phyloP scores from a whole-genome alignment of 768 basidiomycete species.

The Rhizopogon vesiculosus region DNA sequence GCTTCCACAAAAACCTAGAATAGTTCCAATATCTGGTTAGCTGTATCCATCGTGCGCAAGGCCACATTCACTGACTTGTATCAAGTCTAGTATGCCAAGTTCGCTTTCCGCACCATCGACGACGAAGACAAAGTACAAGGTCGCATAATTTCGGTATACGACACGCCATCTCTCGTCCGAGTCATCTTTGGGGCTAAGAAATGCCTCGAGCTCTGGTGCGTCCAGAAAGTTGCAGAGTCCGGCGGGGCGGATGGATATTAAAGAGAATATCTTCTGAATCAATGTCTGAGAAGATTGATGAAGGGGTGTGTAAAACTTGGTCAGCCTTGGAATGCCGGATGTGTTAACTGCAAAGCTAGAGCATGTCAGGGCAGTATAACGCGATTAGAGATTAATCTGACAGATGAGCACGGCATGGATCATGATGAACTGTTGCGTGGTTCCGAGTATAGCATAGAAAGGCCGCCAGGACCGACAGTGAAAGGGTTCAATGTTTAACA shows the following conservation, averaged over 20 bases:
- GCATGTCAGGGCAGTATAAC: constrained; percentile 14
- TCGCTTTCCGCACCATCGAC: constrained; percentile 97
- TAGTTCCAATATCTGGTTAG: not conserved
- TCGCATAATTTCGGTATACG: constrained; percentile 94
- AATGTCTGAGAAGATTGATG: constrained; percentile 57
- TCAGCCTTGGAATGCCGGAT: constrained; percentile 76
- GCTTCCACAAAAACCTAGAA: constrained; percentile 90
- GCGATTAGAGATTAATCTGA: constrained; percentile 32
- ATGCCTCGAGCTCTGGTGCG: constrained; percentile 78
- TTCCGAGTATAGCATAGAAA: not conserved
- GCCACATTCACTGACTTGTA: constrained; percentile 62
- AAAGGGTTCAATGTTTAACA: not conserved
- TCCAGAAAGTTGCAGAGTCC: constrained; percentile 96
- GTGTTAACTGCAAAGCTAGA: constrained; percentile 71
- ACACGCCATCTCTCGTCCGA: constrained; percentile 71
- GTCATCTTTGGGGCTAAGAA: constrained; percentile 50
- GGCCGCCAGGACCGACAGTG: not conserved
- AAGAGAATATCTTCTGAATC: constrained; percentile 85
- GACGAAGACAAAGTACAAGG: constrained; percentile 95
- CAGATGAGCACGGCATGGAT: constrained; percentile 87
- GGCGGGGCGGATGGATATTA: constrained; percentile 76
- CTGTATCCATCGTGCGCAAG: not conserved
- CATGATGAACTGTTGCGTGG: constrained; percentile 35
- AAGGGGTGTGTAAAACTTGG: constrained; percentile 86
- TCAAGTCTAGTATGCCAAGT: constrained; percentile 91